Base-by-base conservation (phyloP, 352 stramenopile genomes). In the Phytophthora pisi region DNA sequence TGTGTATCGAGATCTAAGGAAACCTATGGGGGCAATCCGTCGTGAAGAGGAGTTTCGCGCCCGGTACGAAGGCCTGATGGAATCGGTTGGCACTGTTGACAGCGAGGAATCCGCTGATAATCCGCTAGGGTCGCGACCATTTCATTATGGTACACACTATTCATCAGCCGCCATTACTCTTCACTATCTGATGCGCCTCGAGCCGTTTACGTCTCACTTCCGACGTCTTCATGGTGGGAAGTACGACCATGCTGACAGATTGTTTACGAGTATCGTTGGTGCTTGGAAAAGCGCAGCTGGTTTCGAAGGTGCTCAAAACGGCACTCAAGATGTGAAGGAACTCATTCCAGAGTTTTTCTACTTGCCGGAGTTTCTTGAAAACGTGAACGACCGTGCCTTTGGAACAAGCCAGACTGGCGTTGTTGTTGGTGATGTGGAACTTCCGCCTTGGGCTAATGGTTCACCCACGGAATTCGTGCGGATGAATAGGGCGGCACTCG, bases 301-400 rank as follows among this genome's bases (percentile, higher is more conserved):
- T 0, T 64, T 84, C 36, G 79, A 93, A 57, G 84, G 63, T 18
- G 82, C 79, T 38, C 82, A 91, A 56, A 93, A 88, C 49, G 82
- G 78, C 18, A 96, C 96, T 1, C 93, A 96, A 45, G 98, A 99
- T 74, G 97, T 99, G 13, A 99, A 99, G 78, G 98, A 99, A 71
- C 77, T 99, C 10, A 99, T 94, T 15, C 98, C 98, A 10, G 98
- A 99, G 80, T 99, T 98, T 72, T 99, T 98, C 72, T 98, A 96
- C 43, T 87, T 98, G 28, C 89, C 96, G 24, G 82, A 92, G 13
- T 99, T 99, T 72, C 78, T 99, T 26, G 84, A 91, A 61, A 99
- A 99, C 75, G 62, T 86, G 10, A 99, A 99, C 69, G 69, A 93
- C 20, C 91, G 98, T 36, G 93, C 97, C 26, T 97, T 99, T 51